Evolutionary conservation across 176 grass and related monocot species (phyloP), one percentile per base, ranked within the genome.

Genomic region (Alopecurus myosuroides): DNA sequence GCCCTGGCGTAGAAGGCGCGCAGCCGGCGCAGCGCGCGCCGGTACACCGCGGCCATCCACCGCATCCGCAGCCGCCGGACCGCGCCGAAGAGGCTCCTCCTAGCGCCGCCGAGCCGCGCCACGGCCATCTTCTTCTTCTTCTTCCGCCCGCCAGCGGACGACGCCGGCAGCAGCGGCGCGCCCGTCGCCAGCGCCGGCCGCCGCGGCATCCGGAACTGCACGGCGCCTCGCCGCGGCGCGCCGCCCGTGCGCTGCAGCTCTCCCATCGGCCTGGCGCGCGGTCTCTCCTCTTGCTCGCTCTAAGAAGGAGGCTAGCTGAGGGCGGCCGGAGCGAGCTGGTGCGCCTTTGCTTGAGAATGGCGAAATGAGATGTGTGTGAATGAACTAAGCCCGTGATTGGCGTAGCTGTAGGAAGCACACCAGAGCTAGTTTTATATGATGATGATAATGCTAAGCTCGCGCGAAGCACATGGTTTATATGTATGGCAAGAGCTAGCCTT

Each of bases 11-110:
- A 94, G 52, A 78, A 88, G 33, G 85, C 76, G 50, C 92, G 81
- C 77, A 94, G 70, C 87, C 83, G 84, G 46, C 88, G 89, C 28
- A 94, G 81, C 36, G 89, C 35, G 22, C 88, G 89, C 34, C 84
- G 78, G 86, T 92, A 94, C 19, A 81, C 81, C 45, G 31, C 70
- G 7, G 86, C 86, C 68, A 94, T 34, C 76, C 86, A 89, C 46
- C 87, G 79, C 81, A 92, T 9, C 70, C 77, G 80, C 37, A 92
- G 83, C 71, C 89, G 75, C 46, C 70, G 61, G 31, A 92, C 40
- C 37, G 85, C 87, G 23, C 89, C 81, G 3, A 94, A 74, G 39
- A 92, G 17, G 79, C 79, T 77, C 79, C 74, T 31, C 11, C 85
- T 34, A 19, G 82, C 48, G 53, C 80, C 89, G 4, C 92, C 92